phyloP scores from a whole-genome alignment of 495 filamentous ascomycete species.

The Rostrohypoxylon terebratum region DNA sequence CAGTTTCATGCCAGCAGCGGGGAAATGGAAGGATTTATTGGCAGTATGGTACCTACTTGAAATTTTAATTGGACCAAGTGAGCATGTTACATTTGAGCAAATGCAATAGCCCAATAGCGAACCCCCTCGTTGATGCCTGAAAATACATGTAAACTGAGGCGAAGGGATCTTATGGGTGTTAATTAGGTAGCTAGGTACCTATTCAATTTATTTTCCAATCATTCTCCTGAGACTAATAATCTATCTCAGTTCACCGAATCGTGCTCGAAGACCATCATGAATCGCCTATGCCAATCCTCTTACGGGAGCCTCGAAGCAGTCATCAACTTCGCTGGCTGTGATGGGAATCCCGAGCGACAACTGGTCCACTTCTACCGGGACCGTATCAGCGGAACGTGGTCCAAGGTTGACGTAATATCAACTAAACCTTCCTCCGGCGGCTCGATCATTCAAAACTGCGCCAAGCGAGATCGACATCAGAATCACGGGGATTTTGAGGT shows the following conservation, averaged over 20 bases:
- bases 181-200: too few relatives aligned
- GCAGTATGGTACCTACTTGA: too few relatives aligned
- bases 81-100: too few relatives aligned
- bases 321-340: conserved; percentile 26
- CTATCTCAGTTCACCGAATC: background rate
- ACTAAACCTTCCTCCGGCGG: conserved; percentile 25
- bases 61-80: too few relatives aligned
- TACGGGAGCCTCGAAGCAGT: conserved; percentile 41
- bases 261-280: conserved; percentile 12
- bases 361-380: conserved; percentile 37
- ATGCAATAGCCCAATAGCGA: too few relatives aligned
- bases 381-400: conserved; percentile 29
- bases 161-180: too few relatives aligned
- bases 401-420: conserved; percentile 2
- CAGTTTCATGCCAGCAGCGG: too few relatives aligned
- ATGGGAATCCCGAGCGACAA: conserved; percentile 8
- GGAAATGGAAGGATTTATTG: too few relatives aligned
- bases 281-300: conserved; percentile 41
- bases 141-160: too few relatives aligned
- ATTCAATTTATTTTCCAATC: background rate
- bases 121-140: too few relatives aligned
- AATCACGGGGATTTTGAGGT: conserved; percentile 41
- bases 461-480: conserved; percentile 13
- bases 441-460: conserved; percentile 39
- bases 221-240: background rate